phyloP scores from a whole-genome alignment of 805 yeast genomes.

The Candida bentonensis region DNA sequence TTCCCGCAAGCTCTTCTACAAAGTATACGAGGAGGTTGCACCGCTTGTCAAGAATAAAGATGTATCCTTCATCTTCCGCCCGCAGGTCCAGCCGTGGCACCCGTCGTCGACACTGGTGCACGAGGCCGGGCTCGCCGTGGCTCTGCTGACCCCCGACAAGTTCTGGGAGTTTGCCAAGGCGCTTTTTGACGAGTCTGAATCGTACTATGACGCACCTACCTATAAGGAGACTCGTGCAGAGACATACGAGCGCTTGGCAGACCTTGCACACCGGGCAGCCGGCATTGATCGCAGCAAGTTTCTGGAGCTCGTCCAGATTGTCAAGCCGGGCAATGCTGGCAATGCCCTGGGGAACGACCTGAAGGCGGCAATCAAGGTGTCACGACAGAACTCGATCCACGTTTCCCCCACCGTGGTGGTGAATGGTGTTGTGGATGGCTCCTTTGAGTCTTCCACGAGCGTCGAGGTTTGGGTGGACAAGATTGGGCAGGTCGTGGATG shows the following conservation, averaged over 20 bases:
- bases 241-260: constrained; percentile 38
- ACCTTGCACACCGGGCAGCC: constrained; percentile 29
- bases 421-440: constrained; percentile 47
- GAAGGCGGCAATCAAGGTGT: constrained; percentile 59
- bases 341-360: constrained; percentile 45
- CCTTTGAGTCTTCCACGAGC: constrained; percentile 50
- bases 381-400: constrained; percentile 67
- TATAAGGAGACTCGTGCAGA: constrained; percentile 40
- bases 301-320: constrained; percentile 21
- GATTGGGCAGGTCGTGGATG: constrained; percentile 5
- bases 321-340: constrained; percentile 39
- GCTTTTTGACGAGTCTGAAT: constrained; percentile 39
- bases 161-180: constrained; percentile 45
- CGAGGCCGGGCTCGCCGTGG: constrained; percentile 61
- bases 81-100: constrained; percentile 89
- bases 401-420: constrained; percentile 71
- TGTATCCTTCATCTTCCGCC: constrained; percentile 49
- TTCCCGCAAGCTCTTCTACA: constrained; percentile 48
- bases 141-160: constrained; percentile 33
- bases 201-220: constrained; percentile 50
- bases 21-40: constrained; percentile 36
- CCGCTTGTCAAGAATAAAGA: constrained; percentile 35
- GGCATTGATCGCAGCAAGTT: constrained; percentile 27
- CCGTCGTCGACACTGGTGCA: constrained; percentile 53
- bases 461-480: constrained; percentile 28